Evolutionary conservation across 306 rosid species (phyloP), one percentile per base, ranked within the genome.

Genomic region (Prosopis cineraria): DNA sequence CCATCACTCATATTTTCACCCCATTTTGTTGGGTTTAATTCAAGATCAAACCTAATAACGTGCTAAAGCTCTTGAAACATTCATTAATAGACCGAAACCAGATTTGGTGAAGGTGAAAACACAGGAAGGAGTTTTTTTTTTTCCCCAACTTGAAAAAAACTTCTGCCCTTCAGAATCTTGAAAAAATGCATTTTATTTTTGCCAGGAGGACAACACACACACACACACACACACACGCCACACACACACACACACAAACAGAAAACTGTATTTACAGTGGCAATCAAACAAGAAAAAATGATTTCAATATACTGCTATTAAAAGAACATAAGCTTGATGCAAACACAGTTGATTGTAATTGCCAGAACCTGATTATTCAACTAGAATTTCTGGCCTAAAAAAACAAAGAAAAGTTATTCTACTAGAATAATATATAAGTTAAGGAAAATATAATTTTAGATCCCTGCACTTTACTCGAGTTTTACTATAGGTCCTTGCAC

Each of bases 1-100:
- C 19, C 67, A 62, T 83, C 63, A 72, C n/a, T 7, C 53, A 52
- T 36, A 37, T 72, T 63, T 52, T 52, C 72, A 79, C 34, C 1
- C 70, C 65, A 78, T 36, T 52, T 36, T 62, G 14, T 45, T 68
- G 48, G 34, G 63, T 58, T 72, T 7, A 64, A 48, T 34, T 72
- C 56, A 64, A 13, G 52, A 25, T 25, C 65, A 64, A 34, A 72
- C 16, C 29, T 13, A 33, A 48, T 47, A 19, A 65, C 24, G 25
- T 39, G 55, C 64, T 76, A 64, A 63, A 40, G 70, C 68, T 31
- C 56, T 29, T 20, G 59, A 71, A 41, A 52, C 16, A 74, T 44
- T 62, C 55, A 80, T 74, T 43, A 55, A 34, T n/a, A 43, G 59
- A 27, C 33, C 33, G 45, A 66, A 22, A 44, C 19, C 31, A 25